Evolutionary conservation across 1,284 basidiomycete species (phyloP).

Genomic region (Ceratorhiza oryzae-sativae): DNA sequence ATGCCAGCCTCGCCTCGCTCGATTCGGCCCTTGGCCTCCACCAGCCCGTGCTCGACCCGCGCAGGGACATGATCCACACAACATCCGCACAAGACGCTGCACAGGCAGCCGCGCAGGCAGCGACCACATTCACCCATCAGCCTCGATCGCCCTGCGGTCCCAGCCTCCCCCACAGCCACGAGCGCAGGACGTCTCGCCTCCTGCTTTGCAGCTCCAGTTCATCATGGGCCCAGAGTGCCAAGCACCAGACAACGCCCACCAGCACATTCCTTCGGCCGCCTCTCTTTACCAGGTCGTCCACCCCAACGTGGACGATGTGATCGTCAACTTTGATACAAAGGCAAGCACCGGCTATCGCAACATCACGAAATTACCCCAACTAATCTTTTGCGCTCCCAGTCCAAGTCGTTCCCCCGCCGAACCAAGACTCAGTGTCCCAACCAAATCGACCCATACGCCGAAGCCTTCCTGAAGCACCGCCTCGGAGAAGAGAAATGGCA

Average conservation of each 20-base stretch:
- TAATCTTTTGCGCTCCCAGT: slow-evolving; percentile 16
- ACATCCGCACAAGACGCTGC: background rate
- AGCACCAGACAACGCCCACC: background rate
- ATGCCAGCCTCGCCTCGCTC: slow-evolving; percentile 28
- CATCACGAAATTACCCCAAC: slow-evolving; percentile 8
- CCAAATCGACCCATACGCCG: slow-evolving; percentile 54
- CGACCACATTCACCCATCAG: slow-evolving; percentile 3
- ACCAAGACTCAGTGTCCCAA: slow-evolving; percentile 45
- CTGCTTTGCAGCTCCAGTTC: slow-evolving; percentile 22
- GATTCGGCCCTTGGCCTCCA: slow-evolving; percentile 34
- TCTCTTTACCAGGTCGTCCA: slow-evolving; percentile 40
- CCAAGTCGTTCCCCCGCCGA: slow-evolving; percentile 38
- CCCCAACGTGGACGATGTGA: slow-evolving; percentile 38
- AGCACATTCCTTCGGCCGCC: slow-evolving; percentile 37
- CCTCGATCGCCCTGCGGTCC: slow-evolving; percentile 8
- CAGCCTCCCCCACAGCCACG: slow-evolving; percentile 37
- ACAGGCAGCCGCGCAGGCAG: background rate
- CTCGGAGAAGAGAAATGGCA: slow-evolving; percentile 57
- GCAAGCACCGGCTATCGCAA: background rate
- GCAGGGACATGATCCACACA: slow-evolving; percentile 4
- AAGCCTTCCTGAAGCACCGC: slow-evolving; percentile 56
- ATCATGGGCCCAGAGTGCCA: slow-evolving; percentile 37
- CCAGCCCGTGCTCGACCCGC: slow-evolving; percentile 26
- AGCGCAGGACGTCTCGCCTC: slow-evolving; percentile 22
- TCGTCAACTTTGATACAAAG: slow-evolving; percentile 39